Evolutionary conservation across 352 stramenopile species (phyloP).

Genomic region (Globisporangium viniferum): DNA sequence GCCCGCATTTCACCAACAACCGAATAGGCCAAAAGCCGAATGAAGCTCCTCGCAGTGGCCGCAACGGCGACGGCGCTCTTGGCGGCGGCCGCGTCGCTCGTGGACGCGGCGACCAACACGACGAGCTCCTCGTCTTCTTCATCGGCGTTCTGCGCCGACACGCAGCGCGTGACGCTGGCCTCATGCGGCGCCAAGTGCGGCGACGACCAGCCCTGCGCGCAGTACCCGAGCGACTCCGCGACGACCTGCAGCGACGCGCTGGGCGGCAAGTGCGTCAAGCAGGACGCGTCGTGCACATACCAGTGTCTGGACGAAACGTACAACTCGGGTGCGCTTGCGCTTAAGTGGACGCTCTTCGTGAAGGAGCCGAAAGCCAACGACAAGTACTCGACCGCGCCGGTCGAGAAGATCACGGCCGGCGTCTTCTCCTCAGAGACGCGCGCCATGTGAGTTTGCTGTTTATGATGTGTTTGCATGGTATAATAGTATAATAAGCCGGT

Average conservation of each 20-base stretch:
- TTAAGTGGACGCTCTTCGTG: slow-evolving; percentile 69
- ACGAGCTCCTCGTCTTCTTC: slow-evolving; percentile 3
- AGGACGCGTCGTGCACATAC: slow-evolving; percentile 53
- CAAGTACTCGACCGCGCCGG: slow-evolving; percentile 44
- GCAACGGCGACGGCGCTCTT: neutral
- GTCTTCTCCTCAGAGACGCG: slow-evolving; percentile 39
- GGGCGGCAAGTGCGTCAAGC: slow-evolving; percentile 44
- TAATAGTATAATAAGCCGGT: neutral
- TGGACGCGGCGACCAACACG: slow-evolving; percentile 8
- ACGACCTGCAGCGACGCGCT: slow-evolving; percentile 44
- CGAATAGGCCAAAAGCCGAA: neutral
- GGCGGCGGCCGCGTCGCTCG: neutral
- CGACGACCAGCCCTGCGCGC: slow-evolving; percentile 47
- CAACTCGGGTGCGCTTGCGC: slow-evolving; percentile 26
- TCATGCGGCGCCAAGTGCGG: slow-evolving; percentile 42
- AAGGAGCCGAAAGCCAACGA: slow-evolving; percentile 43
- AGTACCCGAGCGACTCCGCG: slow-evolving; percentile 36
- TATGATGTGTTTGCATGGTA: neutral
- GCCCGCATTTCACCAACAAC: neutral
- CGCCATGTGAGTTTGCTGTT: slow-evolving; percentile 37
- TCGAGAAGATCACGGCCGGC: slow-evolving; percentile 39
- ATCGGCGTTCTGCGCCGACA: slow-evolving; percentile 39
- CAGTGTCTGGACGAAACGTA: slow-evolving; percentile 61
- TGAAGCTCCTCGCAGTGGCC: slow-evolving; percentile 2
- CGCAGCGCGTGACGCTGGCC: slow-evolving; percentile 37